These are phyloP conservation scores for Hymenochaete sp. DNA, from an alignment of 1,284 basidiomycete species.

Conservation along the genomic window DNA sequence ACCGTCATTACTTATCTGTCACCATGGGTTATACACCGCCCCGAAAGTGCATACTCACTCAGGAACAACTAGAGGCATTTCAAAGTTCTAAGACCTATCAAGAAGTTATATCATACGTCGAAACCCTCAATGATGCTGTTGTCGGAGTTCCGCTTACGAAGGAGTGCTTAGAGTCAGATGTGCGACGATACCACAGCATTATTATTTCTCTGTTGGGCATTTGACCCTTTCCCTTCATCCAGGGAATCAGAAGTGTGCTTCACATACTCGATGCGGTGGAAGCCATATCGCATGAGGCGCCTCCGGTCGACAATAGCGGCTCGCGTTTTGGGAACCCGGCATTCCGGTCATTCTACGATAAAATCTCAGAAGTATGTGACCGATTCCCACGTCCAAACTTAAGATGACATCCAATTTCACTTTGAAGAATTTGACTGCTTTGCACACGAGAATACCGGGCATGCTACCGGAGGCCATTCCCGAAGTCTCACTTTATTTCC, in stretches of 20 bases:
- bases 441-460: slow-evolving; percentile 52
- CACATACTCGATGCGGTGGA: slow-evolving; percentile 63
- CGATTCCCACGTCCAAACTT: background rate
- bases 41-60: slow-evolving; percentile 73
- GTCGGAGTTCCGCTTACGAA: slow-evolving; percentile 74
- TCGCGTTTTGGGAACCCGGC: slow-evolving; percentile 98
- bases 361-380: slow-evolving; percentile 53
- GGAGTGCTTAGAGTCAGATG: slow-evolving; percentile 45
- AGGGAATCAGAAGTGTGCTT: slow-evolving; percentile 62
- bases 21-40: slow-evolving; percentile 29
- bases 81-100: slow-evolving; percentile 66
- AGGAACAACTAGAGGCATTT: slow-evolving; percentile 77
- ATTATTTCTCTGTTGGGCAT: background rate
- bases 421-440: slow-evolving; percentile 34
- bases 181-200: slow-evolving; percentile 12
- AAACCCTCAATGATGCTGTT: slow-evolving; percentile 69
- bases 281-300: slow-evolving; percentile 57
- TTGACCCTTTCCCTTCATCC: slow-evolving; percentile 10
- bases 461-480: slow-evolving; percentile 48
- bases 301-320: slow-evolving; percentile 83
- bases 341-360: slow-evolving; percentile 87
- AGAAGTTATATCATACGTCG: slow-evolving; percentile 67
- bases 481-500: slow-evolving; percentile 77
- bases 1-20: too few relatives aligned
- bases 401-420: background rate